Evolutionary conservation across 2,329 filamentous ascomycete genomes (phyloP).

Genomic region (Ophiostoma sp.): DNA sequence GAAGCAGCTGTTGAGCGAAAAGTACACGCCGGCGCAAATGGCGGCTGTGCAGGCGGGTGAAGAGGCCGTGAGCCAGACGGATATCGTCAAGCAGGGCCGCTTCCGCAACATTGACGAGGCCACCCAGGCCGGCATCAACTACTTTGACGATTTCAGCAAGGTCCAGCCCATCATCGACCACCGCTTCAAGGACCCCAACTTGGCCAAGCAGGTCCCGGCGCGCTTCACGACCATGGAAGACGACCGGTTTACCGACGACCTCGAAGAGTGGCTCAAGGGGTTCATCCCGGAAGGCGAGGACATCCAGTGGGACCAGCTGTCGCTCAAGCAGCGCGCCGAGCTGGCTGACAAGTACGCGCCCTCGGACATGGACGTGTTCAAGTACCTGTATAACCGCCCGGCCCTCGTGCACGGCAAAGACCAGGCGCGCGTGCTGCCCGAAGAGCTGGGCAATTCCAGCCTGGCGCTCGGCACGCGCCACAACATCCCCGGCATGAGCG

Average conservation of each 20-base stretch:
- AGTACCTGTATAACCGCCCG: slow-evolving; percentile 41
- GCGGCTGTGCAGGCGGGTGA: slow-evolving; percentile 81
- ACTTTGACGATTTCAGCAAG: slow-evolving; percentile 79
- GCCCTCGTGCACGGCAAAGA: slow-evolving; percentile 39
- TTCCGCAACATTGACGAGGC: slow-evolving; percentile 69
- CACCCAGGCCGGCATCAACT: slow-evolving; percentile 52
- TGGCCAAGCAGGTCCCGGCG: neutral
- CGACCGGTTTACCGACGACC: slow-evolving; percentile 62
- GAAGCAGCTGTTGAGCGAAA: slow-evolving; percentile 59
- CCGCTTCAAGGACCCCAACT: neutral
- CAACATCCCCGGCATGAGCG: slow-evolving; percentile 55
- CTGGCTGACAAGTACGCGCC: slow-evolving; percentile 37
- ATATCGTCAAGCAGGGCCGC: slow-evolving; percentile 72
- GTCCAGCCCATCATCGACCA: slow-evolving; percentile 76
- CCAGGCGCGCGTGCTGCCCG: slow-evolving; percentile 20
- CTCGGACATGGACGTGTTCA: slow-evolving; percentile 36
- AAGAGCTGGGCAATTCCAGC: slow-evolving; percentile 43
- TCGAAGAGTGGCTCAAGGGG: slow-evolving; percentile 51
- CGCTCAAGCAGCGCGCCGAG: slow-evolving; percentile 32
- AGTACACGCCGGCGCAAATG: slow-evolving; percentile 80
- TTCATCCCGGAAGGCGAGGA: slow-evolving; percentile 30
- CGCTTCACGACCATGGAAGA: slow-evolving; percentile 59
- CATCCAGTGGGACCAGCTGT: slow-evolving; percentile 32
- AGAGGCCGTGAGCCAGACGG: slow-evolving; percentile 70
- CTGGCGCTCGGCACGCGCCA: slow-evolving; percentile 52